Conservation (phyloP, 1,284 basidiomycete species). For the Fistulinella staudtii region DNA sequence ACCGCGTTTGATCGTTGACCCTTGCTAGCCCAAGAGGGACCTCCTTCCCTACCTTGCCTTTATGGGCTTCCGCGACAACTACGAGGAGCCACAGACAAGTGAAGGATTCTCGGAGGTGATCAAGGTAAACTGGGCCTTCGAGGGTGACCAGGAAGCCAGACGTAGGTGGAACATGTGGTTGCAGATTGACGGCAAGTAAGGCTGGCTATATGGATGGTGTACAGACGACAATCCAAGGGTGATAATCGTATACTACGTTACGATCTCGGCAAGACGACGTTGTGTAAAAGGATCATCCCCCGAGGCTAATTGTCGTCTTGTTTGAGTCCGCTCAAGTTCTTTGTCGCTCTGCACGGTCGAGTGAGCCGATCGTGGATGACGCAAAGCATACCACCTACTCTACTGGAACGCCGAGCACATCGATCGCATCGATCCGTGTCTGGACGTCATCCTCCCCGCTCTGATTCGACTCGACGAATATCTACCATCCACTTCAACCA, state of each 20-base stretch:
- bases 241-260: too few species aligned
- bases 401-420: constrained; percentile 65
- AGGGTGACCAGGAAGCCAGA: constrained; percentile 68
- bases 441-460: constrained; percentile 56
- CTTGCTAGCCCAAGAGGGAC: constrained; percentile 44
- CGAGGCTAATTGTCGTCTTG: constrained; percentile 44
- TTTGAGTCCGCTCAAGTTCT: constrained; percentile 52
- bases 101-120: constrained; percentile 81
- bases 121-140: constrained; percentile 75
- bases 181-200: constrained; percentile 59
- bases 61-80: constrained; percentile 52
- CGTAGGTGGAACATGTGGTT: constrained; percentile 77
- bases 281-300: too few species aligned
- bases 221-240: too few species aligned
- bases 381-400: constrained; percentile 42
- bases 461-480: constrained; percentile 77
- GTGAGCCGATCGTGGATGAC: constrained; percentile 10
- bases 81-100: constrained; percentile 58
- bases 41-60: constrained; percentile 67
- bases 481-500: constrained; percentile 38
- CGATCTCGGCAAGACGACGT: too few species aligned
- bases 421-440: constrained; percentile 75
- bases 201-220: neutral
- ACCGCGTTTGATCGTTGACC: constrained; percentile 3
- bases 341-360: constrained; percentile 42